A percentile compares a stretch with the other conserved stretches of the same genome.
phyloP scores from a whole-genome alignment of 192 early-diverging fungal species.

The Podochytrium sp. region DNA sequence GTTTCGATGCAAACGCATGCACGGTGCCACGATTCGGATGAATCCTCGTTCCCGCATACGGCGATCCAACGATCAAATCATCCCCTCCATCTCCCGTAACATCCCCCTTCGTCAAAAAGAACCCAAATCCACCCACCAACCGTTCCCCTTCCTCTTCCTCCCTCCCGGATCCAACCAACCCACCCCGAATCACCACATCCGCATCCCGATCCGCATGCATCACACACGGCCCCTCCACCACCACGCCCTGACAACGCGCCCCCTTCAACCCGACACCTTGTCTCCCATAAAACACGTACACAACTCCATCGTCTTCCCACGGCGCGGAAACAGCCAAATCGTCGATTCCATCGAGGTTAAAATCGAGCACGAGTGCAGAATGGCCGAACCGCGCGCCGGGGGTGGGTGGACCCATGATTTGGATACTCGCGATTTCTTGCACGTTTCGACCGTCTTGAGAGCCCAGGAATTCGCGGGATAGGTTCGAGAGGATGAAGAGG shows the following conservation, averaged over 20 bases:
- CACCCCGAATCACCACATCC: constrained; percentile 22
- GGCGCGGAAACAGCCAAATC: constrained; percentile 80
- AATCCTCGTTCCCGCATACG: constrained; percentile 5
- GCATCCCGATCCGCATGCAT: constrained; percentile 14
- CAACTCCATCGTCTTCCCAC: background rate
- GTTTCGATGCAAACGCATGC: constrained; percentile 9
- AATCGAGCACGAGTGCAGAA: constrained; percentile 75
- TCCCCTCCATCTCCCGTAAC: constrained; percentile 13
- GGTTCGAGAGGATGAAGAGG: constrained; percentile 34
- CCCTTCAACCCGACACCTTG: background rate
- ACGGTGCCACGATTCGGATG: constrained; percentile 21
- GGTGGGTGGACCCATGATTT: background rate
- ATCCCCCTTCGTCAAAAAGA: constrained; percentile 15
- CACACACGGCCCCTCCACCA: background rate
- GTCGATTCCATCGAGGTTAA: constrained; percentile 85
- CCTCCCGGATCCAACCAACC: background rate
- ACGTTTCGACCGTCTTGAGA: background rate
- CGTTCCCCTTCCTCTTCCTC: background rate
- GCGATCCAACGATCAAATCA: constrained; percentile 27
- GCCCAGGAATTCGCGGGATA: background rate
- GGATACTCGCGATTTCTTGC: background rate
- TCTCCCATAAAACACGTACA: constrained; percentile 31
- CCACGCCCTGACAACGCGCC: background rate
- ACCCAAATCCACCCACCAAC: constrained; percentile 12
- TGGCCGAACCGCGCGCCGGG: constrained; percentile 68